Base-by-base conservation (phyloP, 768 basidiomycete species). In the Chalciporus chontae region DNA sequence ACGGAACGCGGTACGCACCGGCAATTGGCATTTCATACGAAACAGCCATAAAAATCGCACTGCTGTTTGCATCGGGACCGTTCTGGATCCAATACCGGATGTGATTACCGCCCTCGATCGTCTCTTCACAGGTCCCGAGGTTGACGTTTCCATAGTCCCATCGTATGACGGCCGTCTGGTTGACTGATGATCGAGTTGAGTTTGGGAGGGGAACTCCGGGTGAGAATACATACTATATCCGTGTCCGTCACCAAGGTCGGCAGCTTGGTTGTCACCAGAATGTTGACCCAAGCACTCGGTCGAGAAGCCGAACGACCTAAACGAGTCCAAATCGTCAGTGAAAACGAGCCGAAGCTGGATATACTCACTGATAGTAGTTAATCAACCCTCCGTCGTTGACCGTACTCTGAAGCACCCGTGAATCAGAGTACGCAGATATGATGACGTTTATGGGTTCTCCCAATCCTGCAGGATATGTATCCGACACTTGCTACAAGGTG, bases 371-470 rank as follows among this genome's bases (percentile, higher is more conserved):
- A 62, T 83, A 88, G 70, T 85, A 94, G 63, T 94, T 95, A 34
- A 80, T 74, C 45, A 93, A 69, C 3, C 93, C 91, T 13, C 93
- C 93, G 42, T 86, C 66, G 3, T 62, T 58, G 56, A 80, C 64
- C 14, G 72, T 70, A 55, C 85, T 79, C 19, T 80, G 74, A 40
- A 93, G 76, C 2, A 94, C 87, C 5, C 67, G 73, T 4, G 74
- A 52, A 58, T 91, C 87, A 4, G 93, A 95, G 40, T 83, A 74
- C 8, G 77, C 87, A 19, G 87, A 84, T 18, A 96, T 70, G 59
- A 96, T 88, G 47, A 76, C 73, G 59, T 96, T 96, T 39, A 95
- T 67, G 5, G 93, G 93, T 70, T 95, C 94, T 31, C 90, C 90
- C 43, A 87, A 81, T 7, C 87, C 90, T 40, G 72, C 62, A 3